A percentile compares a stretch with the other conserved stretches of the same genome.
phyloP scores from a whole-genome alignment of 306 rosid genomes.

The Medicago lupulina region DNA sequence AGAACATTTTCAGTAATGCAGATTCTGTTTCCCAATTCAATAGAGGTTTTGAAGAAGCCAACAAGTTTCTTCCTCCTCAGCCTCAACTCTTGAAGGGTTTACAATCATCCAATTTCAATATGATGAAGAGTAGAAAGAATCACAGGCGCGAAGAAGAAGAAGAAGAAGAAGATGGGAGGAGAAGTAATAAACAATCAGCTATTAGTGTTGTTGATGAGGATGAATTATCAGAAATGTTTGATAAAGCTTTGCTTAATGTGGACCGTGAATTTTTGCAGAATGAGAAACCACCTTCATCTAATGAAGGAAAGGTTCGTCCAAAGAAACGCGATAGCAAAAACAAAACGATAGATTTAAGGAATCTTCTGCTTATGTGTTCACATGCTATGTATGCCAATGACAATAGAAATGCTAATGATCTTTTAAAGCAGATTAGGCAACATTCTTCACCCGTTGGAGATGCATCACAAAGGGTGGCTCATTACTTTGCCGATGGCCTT shows the following conservation, averaged over 20 bases:
- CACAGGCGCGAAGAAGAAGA: constrained; percentile 40
- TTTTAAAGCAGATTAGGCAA: constrained; percentile 67
- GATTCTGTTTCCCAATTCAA: constrained; percentile 68
- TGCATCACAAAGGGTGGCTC: constrained; percentile 67
- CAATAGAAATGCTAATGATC: constrained; percentile 55
- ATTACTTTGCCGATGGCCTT: constrained; percentile 69
- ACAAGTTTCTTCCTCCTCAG: constrained; percentile 72
- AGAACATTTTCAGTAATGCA: constrained; percentile 56
- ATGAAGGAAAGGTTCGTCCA: constrained; percentile 43
- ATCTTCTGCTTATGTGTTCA: constrained; percentile 62
- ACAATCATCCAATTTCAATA: not conserved
- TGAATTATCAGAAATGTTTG: constrained; percentile 57
- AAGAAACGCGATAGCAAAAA: constrained; percentile 50
- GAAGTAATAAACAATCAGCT: constrained; percentile 61
- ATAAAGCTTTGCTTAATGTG: constrained; percentile 45
- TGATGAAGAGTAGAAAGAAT: constrained; percentile 50
- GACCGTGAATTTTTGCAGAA: constrained; percentile 6
- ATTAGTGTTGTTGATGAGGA: constrained; percentile 43
- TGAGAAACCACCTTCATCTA: constrained; percentile 25
- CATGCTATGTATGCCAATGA: constrained; percentile 68
- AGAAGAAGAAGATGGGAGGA: constrained; percentile 6
- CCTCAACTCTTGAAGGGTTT: constrained; percentile 48
- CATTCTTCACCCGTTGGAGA: constrained; percentile 71
- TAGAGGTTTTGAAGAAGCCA: constrained; percentile 83
- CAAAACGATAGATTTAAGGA: constrained; percentile 66